Conservation (phyloP, 352 stramenopile species). For the Pythium aphanidermatum region DNA sequence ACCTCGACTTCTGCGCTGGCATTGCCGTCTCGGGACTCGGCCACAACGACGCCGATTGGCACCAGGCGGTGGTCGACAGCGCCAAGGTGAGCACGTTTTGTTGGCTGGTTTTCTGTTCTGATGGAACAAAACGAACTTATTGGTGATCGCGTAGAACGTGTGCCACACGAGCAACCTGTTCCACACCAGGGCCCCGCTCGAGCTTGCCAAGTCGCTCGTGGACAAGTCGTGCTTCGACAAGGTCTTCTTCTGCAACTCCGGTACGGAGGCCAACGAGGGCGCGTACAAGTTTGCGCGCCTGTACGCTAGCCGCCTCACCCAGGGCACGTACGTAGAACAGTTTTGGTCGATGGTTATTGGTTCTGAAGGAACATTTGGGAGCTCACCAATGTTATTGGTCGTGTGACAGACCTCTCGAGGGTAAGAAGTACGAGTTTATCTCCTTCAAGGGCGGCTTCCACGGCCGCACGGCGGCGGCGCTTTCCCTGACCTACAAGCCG, state of each 20-base stretch:
- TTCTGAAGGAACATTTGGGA: no score
- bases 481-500: conserved; percentile 87
- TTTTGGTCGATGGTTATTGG: no score
- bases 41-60: conserved; percentile 88
- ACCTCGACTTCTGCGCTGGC: conserved; percentile 93
- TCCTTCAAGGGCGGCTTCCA: conserved; percentile 87
- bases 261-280: conserved; percentile 88
- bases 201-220: conserved; percentile 93
- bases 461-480: conserved; percentile 62
- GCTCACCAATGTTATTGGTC: no score
- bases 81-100: conserved; percentile 27
- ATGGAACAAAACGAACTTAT: no score
- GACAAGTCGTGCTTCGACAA: conserved; percentile 95
- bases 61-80: conserved; percentile 53
- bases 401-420: conserved; percentile 61
- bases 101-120: background rate
- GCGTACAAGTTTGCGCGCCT: conserved; percentile 85
- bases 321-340: conserved; percentile 59
- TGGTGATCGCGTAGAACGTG: conserved; percentile 76
- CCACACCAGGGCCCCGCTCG: conserved; percentile 91
- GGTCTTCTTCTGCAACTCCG: conserved; percentile 98
- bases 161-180: conserved; percentile 98
- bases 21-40: conserved; percentile 87
- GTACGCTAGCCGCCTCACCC: conserved; percentile 54
- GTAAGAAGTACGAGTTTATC: conserved; percentile 80